A percentile compares a stretch with the other conserved stretches of the same genome.
These are phyloP conservation scores for Sporothrix protearum DNA, from an alignment of 2,329 filamentous ascomycete species.

Conservation along the genomic window DNA sequence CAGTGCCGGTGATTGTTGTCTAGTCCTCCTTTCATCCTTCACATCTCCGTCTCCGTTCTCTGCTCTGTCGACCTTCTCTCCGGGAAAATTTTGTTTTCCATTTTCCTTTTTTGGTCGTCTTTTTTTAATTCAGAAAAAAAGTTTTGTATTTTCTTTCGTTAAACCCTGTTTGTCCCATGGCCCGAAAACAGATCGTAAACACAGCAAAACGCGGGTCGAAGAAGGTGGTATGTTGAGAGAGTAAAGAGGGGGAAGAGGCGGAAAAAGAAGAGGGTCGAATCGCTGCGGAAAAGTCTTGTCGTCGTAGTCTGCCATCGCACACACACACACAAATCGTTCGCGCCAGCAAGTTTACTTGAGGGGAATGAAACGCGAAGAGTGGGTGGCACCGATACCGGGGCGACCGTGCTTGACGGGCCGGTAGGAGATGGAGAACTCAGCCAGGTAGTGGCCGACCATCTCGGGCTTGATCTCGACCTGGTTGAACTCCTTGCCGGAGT, in stretches of 20 bases:
- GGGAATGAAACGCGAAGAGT: conserved; percentile 99
- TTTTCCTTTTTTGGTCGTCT: not conserved
- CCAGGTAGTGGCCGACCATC: conserved; percentile 99
- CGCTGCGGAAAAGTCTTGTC: not conserved
- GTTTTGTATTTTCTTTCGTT: conserved; percentile 14
- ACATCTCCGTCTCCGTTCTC: not conserved
- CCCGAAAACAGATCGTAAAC: conserved; percentile 13
- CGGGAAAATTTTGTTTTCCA: conserved; percentile 15
- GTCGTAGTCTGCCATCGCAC: not conserved
- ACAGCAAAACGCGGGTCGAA: not conserved
- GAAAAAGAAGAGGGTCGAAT: not conserved
- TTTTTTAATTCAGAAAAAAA: not conserved
- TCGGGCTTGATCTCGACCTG: conserved; percentile 99
- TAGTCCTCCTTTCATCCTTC: not conserved
- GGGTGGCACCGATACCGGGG: conserved; percentile 99
- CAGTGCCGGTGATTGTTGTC: not conserved
- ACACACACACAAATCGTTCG: not conserved
- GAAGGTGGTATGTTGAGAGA: not conserved
- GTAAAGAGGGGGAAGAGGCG: not conserved
- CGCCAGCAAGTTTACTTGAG: conserved; percentile 72
- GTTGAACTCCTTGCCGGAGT: conserved; percentile 99
- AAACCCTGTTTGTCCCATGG: conserved; percentile 14
- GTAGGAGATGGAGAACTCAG: conserved; percentile 99
- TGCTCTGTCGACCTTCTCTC: not conserved
- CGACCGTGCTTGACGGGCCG: conserved; percentile 99